Percentiles rank a stretch among this genome's conserved stretches.
Conservation (phyloP, 2,329 filamentous ascomycete genomes). For the Teratosphaeriaceae sp. region DNA sequence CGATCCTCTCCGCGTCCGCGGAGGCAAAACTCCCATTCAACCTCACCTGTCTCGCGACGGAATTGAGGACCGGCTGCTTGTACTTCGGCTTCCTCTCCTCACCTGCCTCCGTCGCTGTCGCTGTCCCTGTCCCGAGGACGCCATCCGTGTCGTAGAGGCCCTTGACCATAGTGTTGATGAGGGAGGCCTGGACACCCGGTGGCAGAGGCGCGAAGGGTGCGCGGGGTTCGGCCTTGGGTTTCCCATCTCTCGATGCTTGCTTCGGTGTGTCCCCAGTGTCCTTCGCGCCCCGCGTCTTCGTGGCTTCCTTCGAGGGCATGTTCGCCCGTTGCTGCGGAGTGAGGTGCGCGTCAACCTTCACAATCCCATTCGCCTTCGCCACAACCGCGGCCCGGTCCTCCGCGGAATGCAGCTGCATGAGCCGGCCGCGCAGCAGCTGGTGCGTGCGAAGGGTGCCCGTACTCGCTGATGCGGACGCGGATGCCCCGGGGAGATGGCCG, state of each 20-base stretch:
- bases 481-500: constrained; percentile 5
- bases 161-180: constrained; percentile 19
- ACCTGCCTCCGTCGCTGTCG: too few relatives aligned
- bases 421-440: constrained; percentile 14
- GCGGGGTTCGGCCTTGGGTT: neutral
- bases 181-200: constrained; percentile 8
- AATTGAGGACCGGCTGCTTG: constrained; percentile 19
- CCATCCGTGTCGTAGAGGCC: constrained; percentile 18
- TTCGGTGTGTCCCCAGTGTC: too few relatives aligned
- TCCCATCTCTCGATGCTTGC: neutral
- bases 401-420: constrained; percentile 13
- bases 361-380: constrained; percentile 4
- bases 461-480: too few relatives aligned
- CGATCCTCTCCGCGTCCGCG: constrained; percentile 25
- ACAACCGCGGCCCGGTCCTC: constrained; percentile 14
- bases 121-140: constrained; percentile 10
- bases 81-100: constrained; percentile 9
- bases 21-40: constrained; percentile 21
- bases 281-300: neutral
- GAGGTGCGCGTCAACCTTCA: too few relatives aligned
- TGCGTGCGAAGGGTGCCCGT: too few relatives aligned
- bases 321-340: neutral
- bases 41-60: constrained; percentile 14
- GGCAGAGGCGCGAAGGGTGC: constrained; percentile 10
- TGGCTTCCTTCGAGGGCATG: too few relatives aligned